These are phyloP conservation scores for Lagenidium sp. DNA, from an alignment of 352 stramenopile genomes.

Conservation along the genomic window DNA sequence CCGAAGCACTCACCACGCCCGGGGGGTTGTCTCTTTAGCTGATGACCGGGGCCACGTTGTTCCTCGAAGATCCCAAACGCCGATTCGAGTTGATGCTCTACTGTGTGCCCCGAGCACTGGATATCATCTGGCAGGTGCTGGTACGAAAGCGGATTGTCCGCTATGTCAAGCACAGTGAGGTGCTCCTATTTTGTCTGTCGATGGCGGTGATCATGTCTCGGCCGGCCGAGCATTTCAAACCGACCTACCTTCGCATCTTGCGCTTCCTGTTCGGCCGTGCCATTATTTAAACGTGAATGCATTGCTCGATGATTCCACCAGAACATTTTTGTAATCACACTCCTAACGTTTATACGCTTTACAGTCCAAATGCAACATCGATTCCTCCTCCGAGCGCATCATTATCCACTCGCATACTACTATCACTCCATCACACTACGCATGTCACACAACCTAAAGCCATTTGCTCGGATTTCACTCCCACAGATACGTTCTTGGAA, in stretches of 20 bases:
- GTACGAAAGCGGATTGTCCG: slow-evolving; percentile 55
- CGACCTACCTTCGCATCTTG: slow-evolving; percentile 72
- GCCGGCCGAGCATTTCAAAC: slow-evolving; percentile 75
- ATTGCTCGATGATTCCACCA: too few relatives aligned
- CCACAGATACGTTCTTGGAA: too few relatives aligned
- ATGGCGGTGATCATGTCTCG: slow-evolving; percentile 81
- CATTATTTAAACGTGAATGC: slow-evolving; percentile 77
- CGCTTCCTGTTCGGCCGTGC: slow-evolving; percentile 77
- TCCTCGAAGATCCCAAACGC: slow-evolving; percentile 76
- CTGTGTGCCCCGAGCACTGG: slow-evolving; percentile 56
- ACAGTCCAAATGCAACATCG: too few relatives aligned
- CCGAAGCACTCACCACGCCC: not conserved
- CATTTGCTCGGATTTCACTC: too few relatives aligned
- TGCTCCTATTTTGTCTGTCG: slow-evolving; percentile 76
- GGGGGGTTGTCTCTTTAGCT: slow-evolving; percentile 20
- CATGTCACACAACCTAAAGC: too few relatives aligned
- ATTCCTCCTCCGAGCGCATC: too few relatives aligned
- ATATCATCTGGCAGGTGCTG: slow-evolving; percentile 77
- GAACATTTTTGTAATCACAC: too few relatives aligned
- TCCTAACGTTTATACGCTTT: too few relatives aligned
- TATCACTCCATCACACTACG: too few relatives aligned
- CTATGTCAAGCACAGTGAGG: slow-evolving; percentile 68
- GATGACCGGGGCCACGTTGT: slow-evolving; percentile 43
- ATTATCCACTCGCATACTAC: too few relatives aligned
- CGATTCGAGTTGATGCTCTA: slow-evolving; percentile 84